Evolutionary conservation across 1,284 basidiomycete genomes (phyloP).

Genomic region (Mycena sp.): DNA sequence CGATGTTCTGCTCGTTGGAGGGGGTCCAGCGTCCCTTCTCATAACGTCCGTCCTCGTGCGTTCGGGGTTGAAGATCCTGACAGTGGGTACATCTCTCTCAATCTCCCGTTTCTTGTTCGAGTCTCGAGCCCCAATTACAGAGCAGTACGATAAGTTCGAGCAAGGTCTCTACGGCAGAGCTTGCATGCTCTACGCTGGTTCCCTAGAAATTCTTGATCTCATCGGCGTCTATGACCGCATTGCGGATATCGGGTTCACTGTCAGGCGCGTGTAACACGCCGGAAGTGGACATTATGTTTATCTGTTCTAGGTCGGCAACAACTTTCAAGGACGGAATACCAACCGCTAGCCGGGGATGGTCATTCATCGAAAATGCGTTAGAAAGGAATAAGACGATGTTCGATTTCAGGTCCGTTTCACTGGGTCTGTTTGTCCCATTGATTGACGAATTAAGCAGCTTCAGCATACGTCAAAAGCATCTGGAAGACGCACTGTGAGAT

Average conservation of each 20-base stretch:
- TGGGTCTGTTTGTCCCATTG: background rate
- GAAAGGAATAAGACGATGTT: slow-evolving; percentile 3
- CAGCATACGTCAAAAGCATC: slow-evolving; percentile 1
- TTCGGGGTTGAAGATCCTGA: background rate
- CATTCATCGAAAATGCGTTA: background rate
- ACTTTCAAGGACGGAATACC: background rate
- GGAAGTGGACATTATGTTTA: background rate
- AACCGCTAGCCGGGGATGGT: background rate
- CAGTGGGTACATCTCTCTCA: background rate
- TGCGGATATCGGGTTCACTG: slow-evolving; percentile 7
- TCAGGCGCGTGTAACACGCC: background rate
- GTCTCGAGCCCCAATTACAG: background rate
- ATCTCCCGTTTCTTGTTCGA: no score
- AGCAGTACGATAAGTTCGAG: slow-evolving; percentile 9
- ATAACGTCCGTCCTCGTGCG: slow-evolving; percentile 7
- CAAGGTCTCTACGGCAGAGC: slow-evolving; percentile 7
- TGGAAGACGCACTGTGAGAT: background rate
- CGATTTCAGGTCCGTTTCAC: background rate
- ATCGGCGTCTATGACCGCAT: slow-evolving; percentile 9
- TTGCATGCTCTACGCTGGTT: background rate
- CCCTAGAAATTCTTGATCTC: slow-evolving; percentile 6
- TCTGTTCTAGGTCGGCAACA: background rate
- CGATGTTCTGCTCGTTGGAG: slow-evolving; percentile 13
- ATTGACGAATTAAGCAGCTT: background rate
- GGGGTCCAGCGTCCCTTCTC: slow-evolving; percentile 5